Evolutionary conservation across 2,329 filamentous ascomycete genomes (phyloP), one percentile per base, ranked within the genome.

Genomic region (Neopestalotiopsis clavispora): DNA sequence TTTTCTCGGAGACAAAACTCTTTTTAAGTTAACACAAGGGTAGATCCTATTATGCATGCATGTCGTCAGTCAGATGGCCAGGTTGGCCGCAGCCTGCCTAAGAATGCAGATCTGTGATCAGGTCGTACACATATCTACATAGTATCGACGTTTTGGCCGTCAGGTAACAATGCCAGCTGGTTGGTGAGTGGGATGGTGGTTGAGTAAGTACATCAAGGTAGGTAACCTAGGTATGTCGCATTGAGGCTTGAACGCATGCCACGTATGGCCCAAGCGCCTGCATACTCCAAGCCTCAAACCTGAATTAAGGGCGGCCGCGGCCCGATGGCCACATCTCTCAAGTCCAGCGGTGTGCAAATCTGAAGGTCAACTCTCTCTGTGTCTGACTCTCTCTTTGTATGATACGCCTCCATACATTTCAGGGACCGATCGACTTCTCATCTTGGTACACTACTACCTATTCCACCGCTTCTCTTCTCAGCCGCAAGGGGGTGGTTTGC

Each of bases 101-200:
- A 17, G 45, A 52, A 52, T 52, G 45, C 45, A 52, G 45, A 52
- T 52, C 45, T 52, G 45, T 52, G 45, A 52, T 52, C 45, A 52
- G 45, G n/a, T 52, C 45, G 45, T 17, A 52, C 45, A 52, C n/a
- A 52, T 52, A 14, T 52, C 23, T 28, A 28, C 23, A 28, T 28
- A 28, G 23, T 28, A 28, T 28, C 23, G 23, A 28, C 23, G 23
- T 28, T 28, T 28, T 28, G n/a, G n/a, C 14, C 42, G 42, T 49
- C 42, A 49, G 42, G 42, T 49, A 49, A 49, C 42, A 49, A 49
- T 49, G 42, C 42, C n/a, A 38, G 34, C 10, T 6, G 10, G 34
- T 38, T 6, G 34, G 6, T 38, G 34, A 38, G 34, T 38, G 34
- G 34, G 6, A 38, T 38, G 34, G 6, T 38, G 34, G 34, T 28